These are phyloP conservation scores for Phytophthora pluvialis DNA, from an alignment of 352 stramenopile species.

Conservation along the genomic window DNA sequence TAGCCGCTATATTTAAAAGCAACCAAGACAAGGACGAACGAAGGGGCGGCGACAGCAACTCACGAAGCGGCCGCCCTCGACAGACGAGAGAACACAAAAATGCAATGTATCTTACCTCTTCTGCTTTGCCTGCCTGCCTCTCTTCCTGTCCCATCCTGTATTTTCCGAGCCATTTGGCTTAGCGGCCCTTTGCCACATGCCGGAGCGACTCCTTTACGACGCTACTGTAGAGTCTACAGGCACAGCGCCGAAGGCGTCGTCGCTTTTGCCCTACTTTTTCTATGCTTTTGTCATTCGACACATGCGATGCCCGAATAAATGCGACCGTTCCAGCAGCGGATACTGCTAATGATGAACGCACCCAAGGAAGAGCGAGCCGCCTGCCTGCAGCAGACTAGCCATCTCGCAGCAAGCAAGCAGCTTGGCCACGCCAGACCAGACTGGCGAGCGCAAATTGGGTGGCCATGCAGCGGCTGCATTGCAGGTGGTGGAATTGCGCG, in stretches of 20 bases:
- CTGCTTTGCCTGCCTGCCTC: neutral
- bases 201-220: neutral
- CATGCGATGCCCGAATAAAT: neutral
- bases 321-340: neutral
- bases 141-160: neutral
- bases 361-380: neutral
- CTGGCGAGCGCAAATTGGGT: neutral
- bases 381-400: neutral
- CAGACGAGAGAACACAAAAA: constrained; percentile 35
- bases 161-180: neutral
- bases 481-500: neutral
- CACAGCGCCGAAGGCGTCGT: constrained; percentile 3
- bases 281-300: constrained; percentile 18
- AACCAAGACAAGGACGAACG: constrained; percentile 17
- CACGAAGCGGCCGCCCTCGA: constrained; percentile 6
- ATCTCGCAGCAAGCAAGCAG: neutral
- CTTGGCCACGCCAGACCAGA: neutral
- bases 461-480: neutral
- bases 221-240: neutral
- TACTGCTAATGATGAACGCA: neutral
- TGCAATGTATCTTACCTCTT: constrained; percentile 40
- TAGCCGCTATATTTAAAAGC: constrained; percentile 49
- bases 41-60: constrained; percentile 16
- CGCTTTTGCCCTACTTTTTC: constrained; percentile 19
- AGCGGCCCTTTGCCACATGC: neutral